phyloP scores from a whole-genome alignment of 192 early-diverging fungal genomes.

The Linnemannia hyalina region DNA sequence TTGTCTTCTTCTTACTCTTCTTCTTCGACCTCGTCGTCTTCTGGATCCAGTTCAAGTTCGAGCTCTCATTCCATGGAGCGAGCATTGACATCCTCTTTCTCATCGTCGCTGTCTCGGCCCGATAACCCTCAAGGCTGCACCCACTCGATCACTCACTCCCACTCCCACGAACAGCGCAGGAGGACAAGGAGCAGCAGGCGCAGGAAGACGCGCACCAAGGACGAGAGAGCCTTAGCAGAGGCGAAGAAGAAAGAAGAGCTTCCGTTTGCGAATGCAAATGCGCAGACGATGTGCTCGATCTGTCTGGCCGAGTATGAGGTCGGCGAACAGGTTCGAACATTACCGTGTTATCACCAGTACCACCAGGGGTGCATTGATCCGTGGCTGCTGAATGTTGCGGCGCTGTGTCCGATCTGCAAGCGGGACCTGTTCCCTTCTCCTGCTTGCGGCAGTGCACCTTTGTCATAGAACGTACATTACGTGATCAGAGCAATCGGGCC shows the following conservation, averaged over 20 bases:
- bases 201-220: neutral
- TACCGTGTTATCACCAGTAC: slow-evolving; percentile 68
- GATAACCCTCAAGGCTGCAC: neutral
- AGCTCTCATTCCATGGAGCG: neutral
- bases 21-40: neutral
- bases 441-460: neutral
- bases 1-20: neutral
- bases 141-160: slow-evolving; percentile 10
- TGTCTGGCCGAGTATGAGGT: slow-evolving; percentile 65
- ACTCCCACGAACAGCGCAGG: neutral
- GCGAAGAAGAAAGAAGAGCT: slow-evolving; percentile 5
- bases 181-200: neutral
- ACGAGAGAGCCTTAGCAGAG: neutral
- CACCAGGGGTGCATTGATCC: slow-evolving; percentile 67
- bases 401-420: slow-evolving; percentile 69
- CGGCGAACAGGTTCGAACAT: slow-evolving; percentile 59
- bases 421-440: slow-evolving; percentile 47
- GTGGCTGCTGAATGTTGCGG: slow-evolving; percentile 64
- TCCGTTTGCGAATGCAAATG: slow-evolving; percentile 51
- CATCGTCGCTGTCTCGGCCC: neutral
- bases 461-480: neutral
- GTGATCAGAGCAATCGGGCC: neutral
- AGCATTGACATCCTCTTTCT: slow-evolving; percentile 3
- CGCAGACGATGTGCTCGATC: slow-evolving; percentile 62
- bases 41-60: neutral